Evolutionary conservation across 495 filamentous ascomycete genomes (phyloP).

Genomic region (Staphylotrichum tortipilum): DNA sequence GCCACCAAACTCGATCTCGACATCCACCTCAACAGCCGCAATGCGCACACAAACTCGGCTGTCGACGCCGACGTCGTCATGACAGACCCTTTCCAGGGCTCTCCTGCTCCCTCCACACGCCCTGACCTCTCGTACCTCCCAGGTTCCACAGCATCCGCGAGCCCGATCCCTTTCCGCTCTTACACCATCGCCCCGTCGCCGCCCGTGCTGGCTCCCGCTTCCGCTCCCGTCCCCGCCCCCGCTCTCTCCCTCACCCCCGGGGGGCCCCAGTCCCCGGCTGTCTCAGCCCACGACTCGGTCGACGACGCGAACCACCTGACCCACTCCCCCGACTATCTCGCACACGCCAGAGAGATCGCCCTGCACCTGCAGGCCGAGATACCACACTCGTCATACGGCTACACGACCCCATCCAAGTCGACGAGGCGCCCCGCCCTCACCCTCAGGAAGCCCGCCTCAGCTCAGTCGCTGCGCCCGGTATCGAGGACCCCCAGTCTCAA

Average conservation of each 20-base stretch:
- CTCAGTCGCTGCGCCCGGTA: conserved; percentile 34
- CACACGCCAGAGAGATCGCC: conserved; percentile 15
- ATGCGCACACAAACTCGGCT: conserved; percentile 16
- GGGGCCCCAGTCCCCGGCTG: conserved; percentile 2
- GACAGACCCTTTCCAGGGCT: too few species aligned
- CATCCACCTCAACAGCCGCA: conserved; percentile 17
- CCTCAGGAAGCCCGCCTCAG: conserved; percentile 33
- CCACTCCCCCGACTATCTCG: conserved; percentile 13
- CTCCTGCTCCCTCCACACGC: conserved; percentile 1
- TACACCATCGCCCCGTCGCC: conserved; percentile 30
- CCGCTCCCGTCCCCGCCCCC: not conserved
- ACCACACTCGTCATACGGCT: conserved; percentile 16
- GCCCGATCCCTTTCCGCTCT: conserved; percentile 25
- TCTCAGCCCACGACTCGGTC: conserved; percentile 2
- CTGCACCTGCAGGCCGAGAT: conserved; percentile 32
- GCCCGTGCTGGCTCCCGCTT: conserved; percentile 14
- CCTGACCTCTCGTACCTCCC: conserved; percentile 6
- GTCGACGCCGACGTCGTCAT: conserved; percentile 10
- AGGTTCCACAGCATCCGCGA: conserved; percentile 9
- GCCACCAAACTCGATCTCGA: too few species aligned
- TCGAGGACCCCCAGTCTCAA: conserved; percentile 43
- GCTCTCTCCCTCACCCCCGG: too few species aligned
- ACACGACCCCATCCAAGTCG: conserved; percentile 19
- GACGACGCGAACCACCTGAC: conserved; percentile 10
- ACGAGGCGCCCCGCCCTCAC: conserved; percentile 20